These are phyloP conservation scores for Teunomyces gatunensis DNA, from an alignment of 805 yeast species.

Conservation along the genomic window DNA sequence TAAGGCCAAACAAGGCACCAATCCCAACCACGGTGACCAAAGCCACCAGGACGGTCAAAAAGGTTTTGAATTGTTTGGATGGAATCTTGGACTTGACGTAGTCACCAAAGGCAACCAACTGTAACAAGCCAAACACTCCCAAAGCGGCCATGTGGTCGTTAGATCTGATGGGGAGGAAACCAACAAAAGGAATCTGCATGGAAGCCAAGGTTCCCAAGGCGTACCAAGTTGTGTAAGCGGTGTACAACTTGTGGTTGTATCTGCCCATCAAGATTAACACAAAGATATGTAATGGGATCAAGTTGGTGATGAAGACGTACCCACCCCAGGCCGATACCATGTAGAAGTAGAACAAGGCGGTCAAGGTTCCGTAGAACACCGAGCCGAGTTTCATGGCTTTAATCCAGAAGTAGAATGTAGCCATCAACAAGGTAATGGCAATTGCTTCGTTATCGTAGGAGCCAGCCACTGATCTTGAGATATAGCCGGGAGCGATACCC, in stretches of 20 bases:
- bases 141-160: conserved; percentile 98
- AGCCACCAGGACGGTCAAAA: conserved; percentile 58
- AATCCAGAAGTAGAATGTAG: conserved; percentile 94
- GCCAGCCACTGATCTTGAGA: conserved; percentile 97
- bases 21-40: conserved; percentile 62
- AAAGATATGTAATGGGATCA: conserved; percentile 93
- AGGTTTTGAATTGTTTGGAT: conserved; percentile 66
- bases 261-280: conserved; percentile 93
- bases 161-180: conserved; percentile 93
- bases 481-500: conserved; percentile 98
- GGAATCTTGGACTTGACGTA: conserved; percentile 75
- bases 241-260: conserved; percentile 75
- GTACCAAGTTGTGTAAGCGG: conserved; percentile 96
- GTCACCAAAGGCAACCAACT: conserved; percentile 82
- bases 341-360: conserved; percentile 90
- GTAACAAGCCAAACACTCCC: conserved; percentile 94
- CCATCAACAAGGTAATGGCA: conserved; percentile 93
- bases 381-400: conserved; percentile 91
- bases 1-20: conserved; percentile 69
- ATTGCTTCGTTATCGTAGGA: conserved; percentile 98
- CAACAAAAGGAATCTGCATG: conserved; percentile 99
- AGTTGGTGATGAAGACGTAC: conserved; percentile 95
- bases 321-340: conserved; percentile 99
- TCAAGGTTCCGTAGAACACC: conserved; percentile 73
- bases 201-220: conserved; percentile 96